A percentile compares a stretch with the other conserved stretches of the same genome.
phyloP scores from a whole-genome alignment of 2,329 filamentous ascomycete species.

The Diaporthe longicolla region DNA sequence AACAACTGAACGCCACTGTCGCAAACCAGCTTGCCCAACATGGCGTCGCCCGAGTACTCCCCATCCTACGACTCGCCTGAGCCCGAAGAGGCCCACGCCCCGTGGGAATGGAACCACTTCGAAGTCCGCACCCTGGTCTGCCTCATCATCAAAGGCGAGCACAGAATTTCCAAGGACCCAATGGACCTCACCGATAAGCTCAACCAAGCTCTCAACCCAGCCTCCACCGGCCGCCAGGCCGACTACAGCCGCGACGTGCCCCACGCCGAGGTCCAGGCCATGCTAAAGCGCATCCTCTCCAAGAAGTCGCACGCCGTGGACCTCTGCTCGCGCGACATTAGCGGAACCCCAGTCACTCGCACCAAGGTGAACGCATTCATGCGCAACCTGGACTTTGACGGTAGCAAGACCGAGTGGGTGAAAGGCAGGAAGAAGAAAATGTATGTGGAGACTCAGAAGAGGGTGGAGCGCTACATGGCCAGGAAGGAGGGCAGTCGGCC shows the following conservation, averaged over 20 bases:
- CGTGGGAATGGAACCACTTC: conserved; percentile 37
- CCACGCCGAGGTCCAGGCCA: conserved; percentile 28
- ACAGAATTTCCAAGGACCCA: conserved; percentile 15
- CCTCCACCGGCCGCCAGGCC: not conserved
- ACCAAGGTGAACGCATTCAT: conserved; percentile 37
- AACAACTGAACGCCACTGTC: not conserved
- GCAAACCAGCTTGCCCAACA: not conserved
- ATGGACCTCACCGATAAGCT: conserved; percentile 38
- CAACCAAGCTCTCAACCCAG: conserved; percentile 41
- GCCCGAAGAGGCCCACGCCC: not conserved
- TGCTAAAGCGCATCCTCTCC: conserved; percentile 38
- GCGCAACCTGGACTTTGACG: conserved; percentile 36
- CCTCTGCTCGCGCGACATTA: conserved; percentile 3
- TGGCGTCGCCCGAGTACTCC: conserved; percentile 6
- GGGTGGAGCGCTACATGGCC: conserved; percentile 5
- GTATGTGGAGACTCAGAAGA: conserved; percentile 11
- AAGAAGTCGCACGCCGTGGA: conserved; percentile 41
- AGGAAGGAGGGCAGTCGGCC: conserved; percentile 7
- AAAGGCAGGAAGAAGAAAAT: not conserved
- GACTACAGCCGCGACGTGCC: conserved; percentile 38
- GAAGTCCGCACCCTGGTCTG: conserved; percentile 40
- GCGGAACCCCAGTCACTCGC: conserved; percentile 17
- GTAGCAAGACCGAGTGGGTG: conserved; percentile 34
- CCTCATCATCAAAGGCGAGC: conserved; percentile 41
- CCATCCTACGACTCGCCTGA: conserved; percentile 25